Evolutionary conservation across 179 eudicot species (phyloP), one percentile per base, ranked within the genome.

Genomic region (Sideroxylon spinosum): DNA sequence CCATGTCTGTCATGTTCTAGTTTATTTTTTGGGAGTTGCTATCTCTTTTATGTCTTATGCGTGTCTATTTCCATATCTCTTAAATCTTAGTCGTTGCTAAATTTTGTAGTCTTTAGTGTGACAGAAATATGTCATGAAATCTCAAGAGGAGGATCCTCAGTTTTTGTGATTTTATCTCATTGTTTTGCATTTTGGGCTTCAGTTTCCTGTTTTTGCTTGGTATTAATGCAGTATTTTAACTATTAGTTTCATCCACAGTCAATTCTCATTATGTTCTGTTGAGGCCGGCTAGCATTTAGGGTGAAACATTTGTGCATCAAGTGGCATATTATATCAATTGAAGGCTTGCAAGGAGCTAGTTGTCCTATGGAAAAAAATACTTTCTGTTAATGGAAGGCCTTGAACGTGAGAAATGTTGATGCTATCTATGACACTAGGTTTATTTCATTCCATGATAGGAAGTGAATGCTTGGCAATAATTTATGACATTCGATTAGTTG

Each of bases 291-390:
- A 17, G 13, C 37, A 52, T 61, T 61, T 61, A 28, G 22, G 25
- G 22, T 20, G 0, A 20, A 23, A 20, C 13, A 61, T 61, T 61
- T 7, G 22, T 61, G 25, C 28, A 61, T 61, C 23, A 16, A 53
- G 62, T 71, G 75, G 62, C 61, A 53, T 52, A 25, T 26, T 17
- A 71, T 50, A 6, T 52, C 62, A 7, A 61, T 26, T 71, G 62
- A 71, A 26, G 62, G 60, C 46, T 25, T 25, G 46, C 75, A 52
- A 71, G 62, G 62, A 71, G 53, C 46, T 53, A 71, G 14, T 70
- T 22, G 57, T 70, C 57, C n/a, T 0, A 3, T 11, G 8, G 73
- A 6, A 11, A 48, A 48, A 11, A 70, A 6, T 53, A 48, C 22
- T 70, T 68, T 48, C 9, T 6, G 6, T 49, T 12, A 23, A 70